Evolutionary conservation across 306 rosid species (phyloP), one percentile per base, ranked within the genome.

Genomic region (Luffa aegyptiaca): DNA sequence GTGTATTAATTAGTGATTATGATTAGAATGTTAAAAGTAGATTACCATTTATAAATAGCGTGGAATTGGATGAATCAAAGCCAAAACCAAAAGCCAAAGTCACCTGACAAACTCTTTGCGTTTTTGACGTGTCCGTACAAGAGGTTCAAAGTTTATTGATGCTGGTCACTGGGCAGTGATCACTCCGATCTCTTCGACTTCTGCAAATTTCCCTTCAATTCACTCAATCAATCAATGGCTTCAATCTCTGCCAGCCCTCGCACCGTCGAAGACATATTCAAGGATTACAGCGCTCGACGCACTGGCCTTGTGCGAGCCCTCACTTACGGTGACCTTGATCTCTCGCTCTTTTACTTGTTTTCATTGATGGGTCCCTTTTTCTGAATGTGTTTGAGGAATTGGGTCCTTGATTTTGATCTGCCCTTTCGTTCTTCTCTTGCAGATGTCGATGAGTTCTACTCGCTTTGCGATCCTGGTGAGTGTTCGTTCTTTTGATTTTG

Each of bases 391-490:
- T 63, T 31, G 10, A 13, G 20, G 59, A 13, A 4, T 18, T 69
- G 36, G 45, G 36, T 39, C 70, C 70, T 44, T 20, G 46, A 36
- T 48, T 8, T 81, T 69, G 37, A 61, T 55, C 77, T 45, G 41
- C 7, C 77, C 61, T 51, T 75, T 72, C 62, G 13, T 70, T 83
- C 33, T 35, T 83, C 56, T 64, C 75, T 72, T 78, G 8, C 90
- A 88, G 89, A 87, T 80, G 90, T 86, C 56, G 86, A 88, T 9
- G 83, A 83, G 35, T 87, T 90, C 81, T 85, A 83, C 72, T 68
- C 89, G 64, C 91, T 83, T 26, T 86, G 91, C 56, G 90, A 87
- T 86, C 92, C 91, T 45, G 93, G 92, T 90, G 21, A 66, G 75
- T 48, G 69, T 44, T 78, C 6, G 20, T 13, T 57, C 36, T 44